Conservation (phyloP, 306 rosid species). For the Trichosanthes cucumerina region DNA sequence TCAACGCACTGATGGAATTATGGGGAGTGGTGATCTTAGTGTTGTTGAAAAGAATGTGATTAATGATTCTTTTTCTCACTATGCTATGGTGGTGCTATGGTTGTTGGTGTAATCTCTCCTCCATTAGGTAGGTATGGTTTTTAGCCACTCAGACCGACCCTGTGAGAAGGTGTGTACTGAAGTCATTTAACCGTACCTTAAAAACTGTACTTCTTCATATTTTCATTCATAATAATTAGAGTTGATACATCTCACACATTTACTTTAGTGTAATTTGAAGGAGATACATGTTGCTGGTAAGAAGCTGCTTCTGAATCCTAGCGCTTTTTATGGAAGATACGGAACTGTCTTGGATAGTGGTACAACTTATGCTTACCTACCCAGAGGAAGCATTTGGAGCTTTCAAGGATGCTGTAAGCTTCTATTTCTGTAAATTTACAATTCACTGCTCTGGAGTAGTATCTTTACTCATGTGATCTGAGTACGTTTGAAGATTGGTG, state of each 20-base stretch:
- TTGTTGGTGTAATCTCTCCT: constrained; percentile 76
- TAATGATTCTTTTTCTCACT: constrained; percentile 79
- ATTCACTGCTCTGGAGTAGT: constrained; percentile 3
- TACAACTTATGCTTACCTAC: constrained; percentile 90
- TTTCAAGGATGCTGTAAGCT: constrained; percentile 80
- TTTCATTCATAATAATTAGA: constrained; percentile 47
- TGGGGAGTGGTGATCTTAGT: constrained; percentile 88
- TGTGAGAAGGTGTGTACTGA: constrained; percentile 59
- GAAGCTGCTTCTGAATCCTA: constrained; percentile 42
- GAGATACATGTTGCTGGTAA: constrained; percentile 89
- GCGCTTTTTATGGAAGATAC: constrained; percentile 64
- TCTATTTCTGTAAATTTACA: constrained; percentile 8
- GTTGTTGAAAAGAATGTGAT: constrained; percentile 61
- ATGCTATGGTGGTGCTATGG: constrained; percentile 98
- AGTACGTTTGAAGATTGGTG: constrained; percentile 30
- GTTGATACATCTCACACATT: constrained; percentile 77
- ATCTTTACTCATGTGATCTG: constrained; percentile 12
- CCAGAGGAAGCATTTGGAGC: constrained; percentile 60
- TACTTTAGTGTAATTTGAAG: constrained; percentile 98
- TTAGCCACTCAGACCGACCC: constrained; percentile 60
- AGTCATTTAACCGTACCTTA: constrained; percentile 14
- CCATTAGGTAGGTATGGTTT: constrained; percentile 74
- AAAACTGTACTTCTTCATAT: constrained; percentile 26
- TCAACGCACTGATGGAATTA: constrained; percentile 92
- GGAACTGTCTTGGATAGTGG: constrained; percentile 96